Percentiles rank a stretch among this genome's conserved stretches.
These are phyloP conservation scores for Viola pubescens DNA, from an alignment of 441 rosid species.

Conservation along the genomic window DNA sequence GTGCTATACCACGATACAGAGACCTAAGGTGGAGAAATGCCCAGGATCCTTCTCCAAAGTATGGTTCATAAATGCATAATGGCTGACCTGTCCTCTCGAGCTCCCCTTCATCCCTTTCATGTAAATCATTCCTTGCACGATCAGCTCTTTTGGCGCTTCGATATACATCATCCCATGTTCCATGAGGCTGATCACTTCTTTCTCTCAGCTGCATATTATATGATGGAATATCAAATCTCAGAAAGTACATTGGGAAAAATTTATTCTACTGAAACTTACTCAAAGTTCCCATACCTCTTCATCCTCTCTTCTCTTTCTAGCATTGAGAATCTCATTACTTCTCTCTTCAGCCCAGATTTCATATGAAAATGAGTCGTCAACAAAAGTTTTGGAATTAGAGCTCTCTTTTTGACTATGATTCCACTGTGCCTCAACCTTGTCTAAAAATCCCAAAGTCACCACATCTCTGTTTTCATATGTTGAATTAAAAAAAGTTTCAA, in stretches of 20 bases:
- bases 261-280: neutral
- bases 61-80: conserved; percentile 89
- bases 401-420: conserved; percentile 46
- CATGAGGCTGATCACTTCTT: conserved; percentile 67
- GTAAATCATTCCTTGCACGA: conserved; percentile 69
- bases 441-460: conserved; percentile 49
- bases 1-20: conserved; percentile 81
- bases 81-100: conserved; percentile 94
- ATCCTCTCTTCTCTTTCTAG: conserved; percentile 69
- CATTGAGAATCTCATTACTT: conserved; percentile 29
- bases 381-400: conserved; percentile 23
- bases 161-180: conserved; percentile 96
- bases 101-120: conserved; percentile 91
- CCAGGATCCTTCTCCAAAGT: conserved; percentile 92
- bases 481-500: conserved; percentile 37
- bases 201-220: conserved; percentile 56
- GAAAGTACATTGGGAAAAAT: conserved; percentile 5
- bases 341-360: conserved; percentile 83
- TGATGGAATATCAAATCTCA: conserved; percentile 17
- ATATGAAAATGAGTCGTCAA: conserved; percentile 61
- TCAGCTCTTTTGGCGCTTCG: conserved; percentile 78
- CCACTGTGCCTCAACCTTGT: conserved; percentile 60
- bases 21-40: conserved; percentile 72
- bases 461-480: conserved; percentile 33
- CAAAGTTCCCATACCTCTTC: conserved; percentile 57